Base-by-base conservation (phyloP, 345 rosid species). In the Acer yangbiense region DNA sequence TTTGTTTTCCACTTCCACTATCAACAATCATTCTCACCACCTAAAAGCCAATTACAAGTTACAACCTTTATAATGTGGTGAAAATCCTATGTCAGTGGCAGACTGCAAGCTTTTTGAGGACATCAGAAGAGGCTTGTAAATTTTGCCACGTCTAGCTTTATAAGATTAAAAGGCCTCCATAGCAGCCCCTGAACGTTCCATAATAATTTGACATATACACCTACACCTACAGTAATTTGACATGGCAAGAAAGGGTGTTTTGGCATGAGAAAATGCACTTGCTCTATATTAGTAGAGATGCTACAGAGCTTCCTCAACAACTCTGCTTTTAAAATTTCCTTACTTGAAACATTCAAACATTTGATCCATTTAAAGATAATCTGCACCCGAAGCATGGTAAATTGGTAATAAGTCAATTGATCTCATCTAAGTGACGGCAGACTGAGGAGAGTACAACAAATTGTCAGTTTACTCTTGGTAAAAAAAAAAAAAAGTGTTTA, bases 261-360 rank as follows among this genome's bases (percentile, higher is more conserved):
- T 25, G 68, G 20, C 18, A 35, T 50, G 12, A 21, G 64, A 16
- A 57, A 23, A 66, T 54, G 54, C 14, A 32, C 65, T 66, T 32
- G 13, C 64, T 46, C 60, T 9, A 66, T 7, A 32, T n/a, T 8
- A 20, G 54, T 52, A 54, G 16, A 35, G 54, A 65, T 75, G 21
- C 50, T 65, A 65, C n/a, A n/a, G 20, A 11, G 32, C 41, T 70
- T 23, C 18, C 52, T 35, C 32, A n/a, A 75, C 77, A 74, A 52
- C 48, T 62, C 57, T 44, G 21, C 60, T 11, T 60, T n/a, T 6
- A 75, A 61, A 27, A 20, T 65, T 14, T 27, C 29, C 20, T 13
- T 35, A 21, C 48, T 39, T 74, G 5, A 48, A 12, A 64, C 20
- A 69, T 74, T 65, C 70, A 64, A 64, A 0, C 43, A 17, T 35